phyloP scores from a whole-genome alignment of 2,329 filamentous ascomycete species.

The Penicillium concentricum region DNA sequence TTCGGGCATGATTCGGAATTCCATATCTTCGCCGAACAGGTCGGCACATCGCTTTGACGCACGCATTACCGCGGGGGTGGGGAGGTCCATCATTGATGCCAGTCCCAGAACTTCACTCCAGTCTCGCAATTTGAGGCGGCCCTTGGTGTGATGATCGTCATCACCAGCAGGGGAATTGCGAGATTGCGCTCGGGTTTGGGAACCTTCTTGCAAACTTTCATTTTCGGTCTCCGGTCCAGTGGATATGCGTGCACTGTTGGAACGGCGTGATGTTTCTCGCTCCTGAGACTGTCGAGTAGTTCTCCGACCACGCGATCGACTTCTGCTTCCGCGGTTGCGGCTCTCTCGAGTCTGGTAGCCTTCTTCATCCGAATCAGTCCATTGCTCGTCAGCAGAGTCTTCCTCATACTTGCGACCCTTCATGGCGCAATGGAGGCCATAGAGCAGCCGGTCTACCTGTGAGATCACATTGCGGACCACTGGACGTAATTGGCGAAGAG shows the following conservation, averaged over 20 bases:
- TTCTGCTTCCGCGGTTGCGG: slow-evolving; percentile 16
- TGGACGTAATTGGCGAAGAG: slow-evolving; percentile 64
- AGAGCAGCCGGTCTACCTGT: slow-evolving; percentile 68
- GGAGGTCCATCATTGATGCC: slow-evolving; percentile 72
- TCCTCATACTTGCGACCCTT: slow-evolving; percentile 46
- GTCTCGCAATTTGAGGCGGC: slow-evolving; percentile 56
- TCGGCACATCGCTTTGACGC: slow-evolving; percentile 71
- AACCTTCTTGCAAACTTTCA: slow-evolving; percentile 8
- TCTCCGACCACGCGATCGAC: slow-evolving; percentile 28
- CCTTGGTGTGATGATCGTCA: slow-evolving; percentile 9
- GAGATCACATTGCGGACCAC: slow-evolving; percentile 68
- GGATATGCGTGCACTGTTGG: slow-evolving; percentile 8
- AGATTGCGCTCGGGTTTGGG: slow-evolving; percentile 16
- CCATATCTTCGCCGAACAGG: slow-evolving; percentile 72
- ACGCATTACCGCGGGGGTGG: slow-evolving; percentile 62
- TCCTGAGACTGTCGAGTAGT: slow-evolving; percentile 16
- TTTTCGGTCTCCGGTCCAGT: slow-evolving; percentile 5
- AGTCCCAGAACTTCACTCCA: slow-evolving; percentile 84
- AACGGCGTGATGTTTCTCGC: slow-evolving; percentile 6
- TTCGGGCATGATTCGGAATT: slow-evolving; percentile 57
- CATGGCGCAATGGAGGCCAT: slow-evolving; percentile 67
- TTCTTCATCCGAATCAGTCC: slow-evolving; percentile 29
- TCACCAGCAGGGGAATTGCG: slow-evolving; percentile 3
- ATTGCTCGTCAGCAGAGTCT: slow-evolving; percentile 31
- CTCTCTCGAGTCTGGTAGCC: slow-evolving; percentile 1